Conservation (phyloP, 2,329 filamentous ascomycete species). For the Aureobasidium sp. region DNA sequence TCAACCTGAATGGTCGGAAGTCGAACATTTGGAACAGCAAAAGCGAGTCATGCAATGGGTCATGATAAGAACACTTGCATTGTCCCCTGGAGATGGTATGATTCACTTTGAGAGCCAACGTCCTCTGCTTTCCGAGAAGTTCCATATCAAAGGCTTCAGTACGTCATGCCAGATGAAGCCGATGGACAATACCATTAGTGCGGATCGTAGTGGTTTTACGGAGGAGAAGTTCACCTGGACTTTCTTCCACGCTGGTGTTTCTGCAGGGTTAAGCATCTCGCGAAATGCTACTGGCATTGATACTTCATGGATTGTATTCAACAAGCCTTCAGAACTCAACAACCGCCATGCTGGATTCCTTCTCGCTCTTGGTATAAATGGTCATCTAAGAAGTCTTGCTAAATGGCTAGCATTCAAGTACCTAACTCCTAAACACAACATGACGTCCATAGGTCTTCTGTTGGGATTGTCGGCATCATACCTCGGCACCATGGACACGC, state of each 20-base stretch:
- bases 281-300: constrained; percentile 87
- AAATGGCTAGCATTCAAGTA: constrained; percentile 99
- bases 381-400: constrained; percentile 84
- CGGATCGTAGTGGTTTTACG: constrained; percentile 76
- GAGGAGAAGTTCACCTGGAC: constrained; percentile 98
- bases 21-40: constrained; percentile 82
- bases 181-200: constrained; percentile 83
- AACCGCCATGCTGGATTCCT: constrained; percentile 96
- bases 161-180: constrained; percentile 87
- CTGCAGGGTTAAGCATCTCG: constrained; percentile 87
- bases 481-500: constrained; percentile 91
- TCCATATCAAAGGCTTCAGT: constrained; percentile 83
- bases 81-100: constrained; percentile 79
- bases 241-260: constrained; percentile 94
- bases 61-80: constrained; percentile 77
- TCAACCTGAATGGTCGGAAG: constrained; percentile 71
- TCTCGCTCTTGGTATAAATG: constrained; percentile 83
- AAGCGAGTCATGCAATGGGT: constrained; percentile 82
- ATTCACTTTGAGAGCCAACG: constrained; percentile 80
- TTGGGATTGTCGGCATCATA: constrained; percentile 89
- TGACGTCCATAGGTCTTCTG: constrained; percentile 96
- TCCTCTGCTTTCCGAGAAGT: constrained; percentile 86
- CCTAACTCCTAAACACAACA: constrained; percentile 93
- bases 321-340: constrained; percentile 85
- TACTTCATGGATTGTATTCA: constrained; percentile 97